Evolutionary conservation across 1,284 basidiomycete species (phyloP).

Genomic region (Rugosomyces carneus): DNA sequence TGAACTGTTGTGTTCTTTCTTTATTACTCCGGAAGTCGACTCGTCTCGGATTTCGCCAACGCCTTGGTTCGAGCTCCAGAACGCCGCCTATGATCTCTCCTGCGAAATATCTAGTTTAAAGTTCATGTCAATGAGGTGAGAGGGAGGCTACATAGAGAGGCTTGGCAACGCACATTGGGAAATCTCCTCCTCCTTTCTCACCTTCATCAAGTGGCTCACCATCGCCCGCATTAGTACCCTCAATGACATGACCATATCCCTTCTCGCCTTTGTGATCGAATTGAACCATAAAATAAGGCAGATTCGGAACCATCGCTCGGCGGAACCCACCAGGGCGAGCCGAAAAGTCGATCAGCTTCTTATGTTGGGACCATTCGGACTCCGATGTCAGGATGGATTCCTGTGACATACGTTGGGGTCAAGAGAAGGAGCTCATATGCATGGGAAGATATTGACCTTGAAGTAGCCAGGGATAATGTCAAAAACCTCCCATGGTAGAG

Average conservation of each 20-base stretch:
- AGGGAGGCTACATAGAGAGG: neutral
- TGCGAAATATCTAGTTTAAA: conserved; percentile 74
- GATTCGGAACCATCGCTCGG: conserved; percentile 88
- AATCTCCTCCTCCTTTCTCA: conserved; percentile 83
- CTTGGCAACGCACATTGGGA: conserved; percentile 55
- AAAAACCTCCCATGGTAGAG: conserved; percentile 80
- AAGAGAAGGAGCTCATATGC: conserved; percentile 1
- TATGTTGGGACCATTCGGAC: conserved; percentile 96
- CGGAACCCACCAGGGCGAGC: conserved; percentile 85
- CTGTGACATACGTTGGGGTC: conserved; percentile 30
- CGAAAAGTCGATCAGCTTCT: conserved; percentile 93
- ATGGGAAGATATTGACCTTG: conserved; percentile 45
- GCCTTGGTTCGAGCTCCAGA: conserved; percentile 81
- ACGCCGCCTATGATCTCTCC: conserved; percentile 93
- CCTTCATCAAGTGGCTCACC: conserved; percentile 74
- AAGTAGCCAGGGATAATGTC: conserved; percentile 91
- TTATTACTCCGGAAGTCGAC: conserved; percentile 69
- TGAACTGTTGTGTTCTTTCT: conserved; percentile 64
- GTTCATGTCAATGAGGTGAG: conserved; percentile 5
- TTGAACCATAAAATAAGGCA: conserved; percentile 98
- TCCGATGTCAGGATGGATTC: conserved; percentile 91
- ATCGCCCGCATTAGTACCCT: conserved; percentile 71
- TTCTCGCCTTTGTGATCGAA: conserved; percentile 97
- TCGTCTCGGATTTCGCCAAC: conserved; percentile 77
- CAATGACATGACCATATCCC: conserved; percentile 96